Percentiles rank a stretch among this genome's conserved stretches.
Conservation (phyloP, 768 basidiomycete genomes). For the Gyrodon lividus region DNA sequence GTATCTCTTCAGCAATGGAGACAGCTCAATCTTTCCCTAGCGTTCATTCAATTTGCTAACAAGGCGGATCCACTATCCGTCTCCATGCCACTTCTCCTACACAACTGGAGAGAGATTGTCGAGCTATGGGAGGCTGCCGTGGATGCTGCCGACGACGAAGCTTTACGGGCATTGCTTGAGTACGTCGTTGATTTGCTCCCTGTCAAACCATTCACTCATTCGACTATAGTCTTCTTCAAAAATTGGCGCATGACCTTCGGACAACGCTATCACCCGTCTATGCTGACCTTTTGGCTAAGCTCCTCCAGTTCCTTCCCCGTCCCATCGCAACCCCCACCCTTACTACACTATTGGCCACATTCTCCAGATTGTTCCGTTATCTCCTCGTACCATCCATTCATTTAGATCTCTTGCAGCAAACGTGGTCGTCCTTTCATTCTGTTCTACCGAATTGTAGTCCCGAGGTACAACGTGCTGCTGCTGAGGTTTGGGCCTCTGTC, state of each 20-base stretch:
- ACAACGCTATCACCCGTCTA: slow-evolving; percentile 69
- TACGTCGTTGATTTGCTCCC: slow-evolving; percentile 35
- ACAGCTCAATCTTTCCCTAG: slow-evolving; percentile 76
- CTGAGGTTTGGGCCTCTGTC: slow-evolving; percentile 85
- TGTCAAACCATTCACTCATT: slow-evolving; percentile 12
- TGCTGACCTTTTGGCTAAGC: slow-evolving; percentile 47
- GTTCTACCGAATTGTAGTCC: slow-evolving; percentile 59
- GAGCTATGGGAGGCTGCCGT: slow-evolving; percentile 62
- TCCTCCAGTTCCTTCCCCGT: slow-evolving; percentile 57
- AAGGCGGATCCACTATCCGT: slow-evolving; percentile 59
- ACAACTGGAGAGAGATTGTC: slow-evolving; percentile 73
- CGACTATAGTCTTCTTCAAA: slow-evolving; percentile 64
- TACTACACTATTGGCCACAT: slow-evolving; percentile 62
- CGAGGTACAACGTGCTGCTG: slow-evolving; percentile 73
- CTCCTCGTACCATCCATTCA: slow-evolving; percentile 65
- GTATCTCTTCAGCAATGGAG: slow-evolving; percentile 71
- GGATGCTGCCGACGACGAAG: slow-evolving; percentile 66
- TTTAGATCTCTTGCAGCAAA: slow-evolving; percentile 50
- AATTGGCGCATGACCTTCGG: slow-evolving; percentile 78
- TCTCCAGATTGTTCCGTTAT: slow-evolving; percentile 69
- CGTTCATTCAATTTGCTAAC: slow-evolving; percentile 69
- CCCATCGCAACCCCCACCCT: slow-evolving; percentile 60
- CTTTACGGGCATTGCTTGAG: slow-evolving; percentile 73
- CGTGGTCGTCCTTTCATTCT: slow-evolving; percentile 55
- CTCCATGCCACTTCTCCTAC: slow-evolving; percentile 78